Evolutionary conservation across 179 eudicot species (phyloP).

Genomic region (Spergularia azorica): DNA sequence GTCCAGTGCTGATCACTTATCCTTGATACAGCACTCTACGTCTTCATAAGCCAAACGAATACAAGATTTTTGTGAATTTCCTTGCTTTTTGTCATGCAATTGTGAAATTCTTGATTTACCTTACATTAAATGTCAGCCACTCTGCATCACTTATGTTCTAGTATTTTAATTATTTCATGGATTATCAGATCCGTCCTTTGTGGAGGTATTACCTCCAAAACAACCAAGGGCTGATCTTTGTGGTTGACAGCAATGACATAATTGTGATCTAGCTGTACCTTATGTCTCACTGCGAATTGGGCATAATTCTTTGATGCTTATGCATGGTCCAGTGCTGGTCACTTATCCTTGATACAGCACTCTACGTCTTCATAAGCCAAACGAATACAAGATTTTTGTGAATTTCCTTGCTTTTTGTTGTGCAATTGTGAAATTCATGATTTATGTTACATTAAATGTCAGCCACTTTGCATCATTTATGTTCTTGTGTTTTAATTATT

Average conservation of each 20-base stretch:
- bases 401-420: constrained; percentile 19
- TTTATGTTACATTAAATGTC: constrained; percentile 15
- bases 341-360: constrained; percentile 30
- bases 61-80: constrained; percentile 21
- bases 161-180: neutral
- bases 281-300: neutral
- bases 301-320: constrained; percentile 25
- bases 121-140: constrained; percentile 9
- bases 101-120: constrained; percentile 20
- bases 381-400: constrained; percentile 14
- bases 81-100: constrained; percentile 13
- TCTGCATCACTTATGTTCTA: neutral
- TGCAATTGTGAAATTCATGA: constrained; percentile 26
- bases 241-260: constrained; percentile 64
- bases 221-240: constrained; percentile 63
- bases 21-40: constrained; percentile 39
- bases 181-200: constrained; percentile 34
- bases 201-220: constrained; percentile 46
- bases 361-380: constrained; percentile 45
- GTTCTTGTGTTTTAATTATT: neutral
- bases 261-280: constrained; percentile 41
- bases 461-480: neutral
- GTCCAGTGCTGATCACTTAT: constrained; percentile 41
- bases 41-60: constrained; percentile 39
- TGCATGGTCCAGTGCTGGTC: constrained; percentile 46